Base-by-base conservation (phyloP, 805 yeast genomes). In the Wickerhamiella occidentalis region DNA sequence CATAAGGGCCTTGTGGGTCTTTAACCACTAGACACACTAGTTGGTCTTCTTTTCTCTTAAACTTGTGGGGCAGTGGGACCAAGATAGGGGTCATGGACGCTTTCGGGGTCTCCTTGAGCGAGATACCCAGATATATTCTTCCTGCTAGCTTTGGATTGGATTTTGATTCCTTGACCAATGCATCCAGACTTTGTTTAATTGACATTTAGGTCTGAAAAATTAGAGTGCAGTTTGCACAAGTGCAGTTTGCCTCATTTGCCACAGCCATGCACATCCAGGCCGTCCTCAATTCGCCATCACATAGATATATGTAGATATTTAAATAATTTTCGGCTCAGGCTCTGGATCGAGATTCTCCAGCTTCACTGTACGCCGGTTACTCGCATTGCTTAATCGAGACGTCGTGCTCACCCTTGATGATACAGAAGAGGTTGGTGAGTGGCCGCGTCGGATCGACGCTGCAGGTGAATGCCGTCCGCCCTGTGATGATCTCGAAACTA, bases 11-110 rank as follows among this genome's bases (percentile, higher is more conserved):
- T 30, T 45, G 40, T 6, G 62, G 61, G 45, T 58, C 62, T 35
- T 56, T 54, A 8, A 57, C 61, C 6, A 58, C 58, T 9, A 58
- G 19, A 29, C 62, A 57, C 2, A 47, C 40, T 40, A 51, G 29
- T 7, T 41, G 48, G 19, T 58, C 62, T 29, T 56, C 58, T 12
- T 33, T 43, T 13, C 55, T 40, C 19, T 59, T 46, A 36, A 51
- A 51, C 30, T 46, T 43, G 47, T 56, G 54, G 4, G 61, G 61
- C 26, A 58, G 47, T 6, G 57, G 56, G 17, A 56, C 47, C 23
- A 54, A 50, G 3, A 52, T 46, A 9, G 60, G 59, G 13, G 47
- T 45, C 9, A 17, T 26, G 12, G 41, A 35, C 17, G 47, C 38
- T 26, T 33, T 45, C 3, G 47, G 47, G 22, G 49, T 56, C 19